Evolutionary conservation across 192 early-diverging fungal species (phyloP), one percentile per base, ranked within the genome.

Genomic region (Coemansia brasiliensis): DNA sequence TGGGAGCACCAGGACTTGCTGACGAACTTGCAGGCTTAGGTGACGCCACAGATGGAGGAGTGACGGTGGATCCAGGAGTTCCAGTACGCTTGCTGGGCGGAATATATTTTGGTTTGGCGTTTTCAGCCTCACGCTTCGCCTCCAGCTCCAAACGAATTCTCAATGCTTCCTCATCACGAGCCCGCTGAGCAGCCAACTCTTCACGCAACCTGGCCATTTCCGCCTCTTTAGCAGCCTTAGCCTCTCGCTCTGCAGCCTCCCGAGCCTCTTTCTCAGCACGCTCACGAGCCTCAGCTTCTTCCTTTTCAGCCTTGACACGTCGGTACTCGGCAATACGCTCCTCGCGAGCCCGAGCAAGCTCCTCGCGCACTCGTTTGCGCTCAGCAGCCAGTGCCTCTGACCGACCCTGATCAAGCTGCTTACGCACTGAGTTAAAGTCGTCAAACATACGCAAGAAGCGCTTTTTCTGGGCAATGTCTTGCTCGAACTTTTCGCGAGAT

Each of bases 401-500:
- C 15, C 84, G 83, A 18, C 81, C 73, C 32, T 74, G 59, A 32
- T 84, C 75, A 21, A 90, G 70, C 55, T 73, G 52, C 25, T 42
- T 65, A 68, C 83, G 84, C 72, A 83, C 81, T 3, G 67, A 74
- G 27, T 74, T 67, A 69, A 90, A 96, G 71, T 98, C 95, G 20
- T 72, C 85, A 53, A 89, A 45, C 69, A 99, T 95, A 59, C 89
- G 86, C 42, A 57, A 38, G 57, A 99, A 79, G 26, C 96, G 89
- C 35, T 60, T 48, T 83, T 98, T 98, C 55, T 88, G 60, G 55
- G 79, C 69, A 55, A 96, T 72, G 39, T 88, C 90, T 25, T 90
- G 83, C 20, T 65, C 72, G 68, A 93, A 87, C 67, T 89, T 87
- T 42, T 76, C 55, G 51, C 65, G 68, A 24, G 92, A 70, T 40